These are phyloP conservation scores for Gilbertella persicaria DNA, from an alignment of 371 early-diverging fungal genomes.

Conservation along the genomic window DNA sequence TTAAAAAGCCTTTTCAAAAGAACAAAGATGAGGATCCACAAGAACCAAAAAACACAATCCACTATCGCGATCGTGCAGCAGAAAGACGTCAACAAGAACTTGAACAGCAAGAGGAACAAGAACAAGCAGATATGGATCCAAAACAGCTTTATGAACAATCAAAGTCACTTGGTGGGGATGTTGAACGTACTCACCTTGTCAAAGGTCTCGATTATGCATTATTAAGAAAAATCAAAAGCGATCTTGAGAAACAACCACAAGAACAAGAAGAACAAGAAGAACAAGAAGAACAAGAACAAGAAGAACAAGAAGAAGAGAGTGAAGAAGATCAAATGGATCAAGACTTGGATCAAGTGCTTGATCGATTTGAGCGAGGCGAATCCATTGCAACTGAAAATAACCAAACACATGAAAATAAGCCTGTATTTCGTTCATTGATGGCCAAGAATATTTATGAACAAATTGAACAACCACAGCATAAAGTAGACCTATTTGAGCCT, in stretches of 20 bases:
- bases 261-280: constrained; percentile 10
- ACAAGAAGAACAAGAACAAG: constrained; percentile 7
- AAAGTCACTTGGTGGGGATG: constrained; percentile 89
- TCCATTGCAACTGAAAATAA: constrained; percentile 3
- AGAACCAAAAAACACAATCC: constrained; percentile 4
- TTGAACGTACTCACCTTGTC: constrained; percentile 87
- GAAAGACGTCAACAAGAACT: constrained; percentile 77
- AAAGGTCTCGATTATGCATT: constrained; percentile 89
- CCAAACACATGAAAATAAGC: constrained; percentile 6
- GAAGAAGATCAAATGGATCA: constrained; percentile 25
- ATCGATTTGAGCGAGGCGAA: constrained; percentile 18
- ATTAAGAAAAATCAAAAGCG: constrained; percentile 64
- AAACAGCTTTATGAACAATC: constrained; percentile 73
- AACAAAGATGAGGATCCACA: constrained; percentile 8
- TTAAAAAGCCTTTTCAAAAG: constrained; percentile 18
- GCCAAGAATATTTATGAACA: constrained; percentile 40
- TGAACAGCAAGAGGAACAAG: constrained; percentile 32
- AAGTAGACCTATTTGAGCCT: constrained; percentile 74
- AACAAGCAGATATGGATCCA: constrained; percentile 44
- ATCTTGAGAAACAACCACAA: constrained; percentile 18
- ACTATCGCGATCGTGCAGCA: constrained; percentile 88
- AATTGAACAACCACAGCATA: constrained; percentile 29
- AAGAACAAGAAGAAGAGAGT: not conserved
- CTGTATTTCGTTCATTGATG: constrained; percentile 28
- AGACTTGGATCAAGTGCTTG: constrained; percentile 24